A percentile compares a stretch with the other conserved stretches of the same genome.
Conservation (phyloP, 2,329 filamentous ascomycete genomes). For the Fusarium sp. region DNA sequence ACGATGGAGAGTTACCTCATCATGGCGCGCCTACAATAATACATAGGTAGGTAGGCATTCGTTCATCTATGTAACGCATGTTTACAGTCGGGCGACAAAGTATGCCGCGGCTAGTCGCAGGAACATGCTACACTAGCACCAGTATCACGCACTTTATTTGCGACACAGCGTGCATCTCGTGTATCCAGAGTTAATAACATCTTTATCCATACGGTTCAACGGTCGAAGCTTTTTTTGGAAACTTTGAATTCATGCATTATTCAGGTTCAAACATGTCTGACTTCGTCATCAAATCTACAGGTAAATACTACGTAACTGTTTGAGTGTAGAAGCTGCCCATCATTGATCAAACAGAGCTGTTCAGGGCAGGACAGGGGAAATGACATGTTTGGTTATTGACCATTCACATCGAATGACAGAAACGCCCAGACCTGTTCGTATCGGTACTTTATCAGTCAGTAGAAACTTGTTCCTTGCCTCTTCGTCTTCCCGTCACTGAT, state of each 20-base stretch:
- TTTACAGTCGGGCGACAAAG: neutral
- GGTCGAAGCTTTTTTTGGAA: slow-evolving; percentile 1
- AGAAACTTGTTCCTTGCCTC: slow-evolving; percentile 8
- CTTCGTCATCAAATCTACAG: slow-evolving; percentile 18
- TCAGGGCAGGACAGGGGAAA: slow-evolving; percentile 6
- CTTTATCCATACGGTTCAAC: slow-evolving; percentile 8
- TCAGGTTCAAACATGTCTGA: neutral
- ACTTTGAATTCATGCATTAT: neutral
- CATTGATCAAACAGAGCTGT: slow-evolving; percentile 31
- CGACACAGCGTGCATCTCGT: slow-evolving; percentile 16
- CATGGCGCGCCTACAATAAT: neutral
- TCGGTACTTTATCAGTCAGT: neutral
- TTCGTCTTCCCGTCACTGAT: neutral
- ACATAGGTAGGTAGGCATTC: no score
- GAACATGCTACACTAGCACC: slow-evolving; percentile 22
- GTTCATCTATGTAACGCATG: neutral
- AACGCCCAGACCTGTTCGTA: slow-evolving; percentile 2
- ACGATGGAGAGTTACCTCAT: neutral
- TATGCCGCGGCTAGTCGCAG: slow-evolving; percentile 4
- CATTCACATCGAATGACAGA: neutral
- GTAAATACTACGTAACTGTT: neutral
- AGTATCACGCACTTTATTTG: slow-evolving; percentile 17
- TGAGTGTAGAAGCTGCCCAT: slow-evolving; percentile 5
- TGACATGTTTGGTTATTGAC: neutral
- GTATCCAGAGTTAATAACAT: slow-evolving; percentile 17